Percentiles rank a stretch among this genome's conserved stretches.
These are phyloP conservation scores for Solanum gracilifrons DNA, from an alignment of 257 asterid genomes.

Conservation along the genomic window DNA sequence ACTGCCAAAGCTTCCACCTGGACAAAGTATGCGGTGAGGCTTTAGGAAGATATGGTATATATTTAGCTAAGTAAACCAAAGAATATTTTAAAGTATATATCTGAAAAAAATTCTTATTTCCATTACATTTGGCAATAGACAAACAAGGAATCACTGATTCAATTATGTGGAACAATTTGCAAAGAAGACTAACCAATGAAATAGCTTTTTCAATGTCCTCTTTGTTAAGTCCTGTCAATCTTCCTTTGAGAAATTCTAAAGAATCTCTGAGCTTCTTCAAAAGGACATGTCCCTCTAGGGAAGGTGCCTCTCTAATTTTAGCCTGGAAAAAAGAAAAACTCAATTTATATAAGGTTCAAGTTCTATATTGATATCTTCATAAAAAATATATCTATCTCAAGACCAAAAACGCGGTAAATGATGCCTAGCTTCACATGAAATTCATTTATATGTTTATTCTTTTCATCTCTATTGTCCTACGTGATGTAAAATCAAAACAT, in stretches of 20 bases:
- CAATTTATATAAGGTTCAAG: neutral
- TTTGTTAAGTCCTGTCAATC: conserved; percentile 70
- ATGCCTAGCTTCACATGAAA: neutral
- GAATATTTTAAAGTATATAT: neutral
- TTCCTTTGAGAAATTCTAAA: conserved; percentile 75
- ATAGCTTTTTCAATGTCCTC: conserved; percentile 88
- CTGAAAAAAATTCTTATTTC: neutral
- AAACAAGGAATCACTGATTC: neutral
- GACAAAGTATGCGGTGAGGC: neutral
- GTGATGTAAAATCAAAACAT: neutral
- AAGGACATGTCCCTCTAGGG: conserved; percentile 93
- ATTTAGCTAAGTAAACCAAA: neutral
- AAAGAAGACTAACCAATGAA: conserved; percentile 57
- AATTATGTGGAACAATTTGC: neutral
- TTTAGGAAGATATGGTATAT: neutral
- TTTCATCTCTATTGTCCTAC: neutral
- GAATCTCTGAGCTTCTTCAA: conserved; percentile 98
- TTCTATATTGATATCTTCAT: neutral
- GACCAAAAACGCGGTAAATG: neutral
- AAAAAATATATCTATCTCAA: neutral
- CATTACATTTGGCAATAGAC: neutral
- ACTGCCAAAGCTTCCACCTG: conserved; percentile 99
- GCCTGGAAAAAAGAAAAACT: conserved; percentile 42
- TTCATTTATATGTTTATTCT: neutral
- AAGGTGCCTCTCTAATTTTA: conserved; percentile 78